Conservation (phyloP, 2,329 filamentous ascomycete species). For the Aspergillus fumigatus region DNA sequence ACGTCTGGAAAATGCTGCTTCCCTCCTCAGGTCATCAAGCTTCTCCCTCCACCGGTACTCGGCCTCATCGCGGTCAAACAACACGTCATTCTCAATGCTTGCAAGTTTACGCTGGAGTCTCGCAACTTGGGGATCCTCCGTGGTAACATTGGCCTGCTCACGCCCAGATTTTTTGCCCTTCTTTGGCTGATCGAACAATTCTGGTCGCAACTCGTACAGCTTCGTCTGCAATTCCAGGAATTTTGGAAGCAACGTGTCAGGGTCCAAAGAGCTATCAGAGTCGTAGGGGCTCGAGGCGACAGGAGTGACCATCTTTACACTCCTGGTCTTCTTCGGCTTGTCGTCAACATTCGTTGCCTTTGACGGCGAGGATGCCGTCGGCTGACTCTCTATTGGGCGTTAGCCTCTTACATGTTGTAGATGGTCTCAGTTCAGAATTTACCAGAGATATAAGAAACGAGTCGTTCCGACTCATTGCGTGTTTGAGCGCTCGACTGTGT, state of each 20-base stretch:
- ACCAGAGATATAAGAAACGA: constrained; percentile 36
- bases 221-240: constrained; percentile 72
- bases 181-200: constrained; percentile 41
- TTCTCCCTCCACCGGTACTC: constrained; percentile 62
- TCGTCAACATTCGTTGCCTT: constrained; percentile 18
- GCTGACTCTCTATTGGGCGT: constrained; percentile 27
- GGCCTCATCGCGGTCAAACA: constrained; percentile 66
- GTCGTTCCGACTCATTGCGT: constrained; percentile 27
- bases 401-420: constrained; percentile 18
- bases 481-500: constrained; percentile 42
- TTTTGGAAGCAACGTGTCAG: constrained; percentile 67
- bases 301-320: constrained; percentile 22
- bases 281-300: constrained; percentile 28
- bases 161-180: constrained; percentile 40
- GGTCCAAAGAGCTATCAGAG: constrained; percentile 65
- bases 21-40: constrained; percentile 57
- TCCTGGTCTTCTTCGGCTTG: constrained; percentile 23
- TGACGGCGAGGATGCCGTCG: constrained; percentile 24
- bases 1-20: constrained; percentile 42
- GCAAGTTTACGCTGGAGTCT: constrained; percentile 70
- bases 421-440: constrained; percentile 15
- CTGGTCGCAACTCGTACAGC: constrained; percentile 59
- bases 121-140: constrained; percentile 47
- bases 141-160: constrained; percentile 14
- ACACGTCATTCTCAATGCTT: constrained; percentile 70